Percentiles rank a stretch among this genome's conserved stretches.
phyloP scores from a whole-genome alignment of 2,329 filamentous ascomycete species.

The Colletotrichum shisoi region DNA sequence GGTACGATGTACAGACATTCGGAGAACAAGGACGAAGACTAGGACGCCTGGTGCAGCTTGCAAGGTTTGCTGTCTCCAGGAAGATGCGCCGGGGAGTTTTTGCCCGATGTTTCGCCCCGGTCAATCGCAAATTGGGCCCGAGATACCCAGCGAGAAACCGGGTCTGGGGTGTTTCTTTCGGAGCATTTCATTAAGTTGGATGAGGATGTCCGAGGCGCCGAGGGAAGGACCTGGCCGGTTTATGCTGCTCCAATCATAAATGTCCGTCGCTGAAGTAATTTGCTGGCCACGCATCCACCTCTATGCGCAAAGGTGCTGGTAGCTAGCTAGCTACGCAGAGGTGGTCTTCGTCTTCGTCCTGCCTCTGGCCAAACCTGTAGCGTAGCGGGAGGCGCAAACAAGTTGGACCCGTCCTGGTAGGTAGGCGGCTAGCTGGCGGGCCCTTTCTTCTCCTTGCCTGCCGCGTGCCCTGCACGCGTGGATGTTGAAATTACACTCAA shows the following conservation, averaged over 20 bases:
- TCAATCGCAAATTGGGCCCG: constrained; percentile 29
- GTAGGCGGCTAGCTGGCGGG: neutral
- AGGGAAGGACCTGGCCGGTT: constrained; percentile 15
- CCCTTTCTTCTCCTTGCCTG: neutral
- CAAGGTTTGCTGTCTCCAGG: constrained; percentile 3
- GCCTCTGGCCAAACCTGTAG: no score
- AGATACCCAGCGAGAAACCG: constrained; percentile 24
- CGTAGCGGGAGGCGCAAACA: no score
- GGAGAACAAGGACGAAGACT: neutral
- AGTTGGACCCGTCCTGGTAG: no score
- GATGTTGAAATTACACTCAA: neutral
- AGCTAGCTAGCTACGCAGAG: no score
- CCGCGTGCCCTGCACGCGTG: neutral
- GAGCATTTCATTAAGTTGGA: constrained; percentile 38
- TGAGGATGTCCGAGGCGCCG: constrained; percentile 29
- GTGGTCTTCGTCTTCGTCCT: no score
- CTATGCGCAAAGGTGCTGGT: no score
- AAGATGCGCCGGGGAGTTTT: constrained; percentile 35
- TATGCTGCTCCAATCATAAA: neutral
- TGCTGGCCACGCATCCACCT: neutral
- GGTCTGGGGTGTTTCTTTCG: constrained; percentile 37
- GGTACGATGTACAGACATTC: neutral
- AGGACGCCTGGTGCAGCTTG: neutral
- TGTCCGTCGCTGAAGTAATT: neutral
- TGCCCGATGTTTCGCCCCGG: constrained; percentile 32